Evolutionary conservation across 2,329 filamentous ascomycete species (phyloP), one percentile per base, ranked within the genome.

Genomic region (Penicillium palitans): DNA sequence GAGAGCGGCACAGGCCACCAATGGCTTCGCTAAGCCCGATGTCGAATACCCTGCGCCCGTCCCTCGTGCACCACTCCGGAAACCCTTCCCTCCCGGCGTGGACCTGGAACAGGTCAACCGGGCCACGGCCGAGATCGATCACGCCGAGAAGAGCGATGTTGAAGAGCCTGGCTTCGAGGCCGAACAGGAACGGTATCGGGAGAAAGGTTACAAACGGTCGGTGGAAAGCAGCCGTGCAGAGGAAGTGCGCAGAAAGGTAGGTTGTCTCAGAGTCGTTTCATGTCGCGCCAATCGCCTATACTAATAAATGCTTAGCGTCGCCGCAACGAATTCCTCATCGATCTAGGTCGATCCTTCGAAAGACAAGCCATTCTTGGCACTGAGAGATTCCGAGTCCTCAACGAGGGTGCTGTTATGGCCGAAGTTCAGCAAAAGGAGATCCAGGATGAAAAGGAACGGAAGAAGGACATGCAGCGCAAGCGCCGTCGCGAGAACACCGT

Each of bases 381-480:
- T 68, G 83, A 88, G 53, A 87, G 90, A 33, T 97, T 90, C 73
- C 86, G 90, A 59, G 83, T 89, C 15, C 80, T 87, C 46, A 87
- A 95, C 72, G 93, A 92, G 70, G 85, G 90, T 19, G 87, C 90
- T 41, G 93, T 95, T 1, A 84, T 93, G 59, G 85, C 90, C 53
- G 89, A 96, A 68, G 93, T 98, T 2, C 90, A 95, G 65, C 89
- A 92, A 61, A 91, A 91, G 65, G 93, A 97, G 74, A 83, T 97
- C 8, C 89, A 90, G 60, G 92, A 93, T 61, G 95, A 99, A 76
- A 99, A 99, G 79, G 95, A 99, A 77, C 91, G 95, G 64, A 99
- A 99, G 81, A 99, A 99, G 80, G 95, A 99, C 72, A 98, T 99
- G 91, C 95, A 99, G 74, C 90, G 95, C 63, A 99, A 98, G 80